Evolutionary conservation across 1,284 basidiomycete genomes (phyloP).

Genomic region (Kwoniella shivajii): DNA sequence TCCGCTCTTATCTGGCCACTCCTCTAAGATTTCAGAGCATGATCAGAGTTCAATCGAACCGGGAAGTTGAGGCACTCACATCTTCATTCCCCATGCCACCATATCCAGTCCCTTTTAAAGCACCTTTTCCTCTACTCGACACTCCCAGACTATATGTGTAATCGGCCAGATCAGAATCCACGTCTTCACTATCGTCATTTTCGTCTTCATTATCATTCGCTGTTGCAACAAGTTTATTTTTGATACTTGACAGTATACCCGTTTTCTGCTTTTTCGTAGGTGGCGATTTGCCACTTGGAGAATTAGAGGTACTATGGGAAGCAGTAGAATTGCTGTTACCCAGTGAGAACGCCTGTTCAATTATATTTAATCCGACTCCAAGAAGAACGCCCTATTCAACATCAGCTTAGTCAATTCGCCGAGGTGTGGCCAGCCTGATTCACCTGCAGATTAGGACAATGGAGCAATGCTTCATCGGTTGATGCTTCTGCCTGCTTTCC

Average conservation of each 20-base stretch:
- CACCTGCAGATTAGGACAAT: constrained; percentile 74
- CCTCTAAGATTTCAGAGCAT: constrained; percentile 57
- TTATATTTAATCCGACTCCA: constrained; percentile 71
- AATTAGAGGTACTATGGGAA: not conserved
- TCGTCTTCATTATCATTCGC: constrained; percentile 38
- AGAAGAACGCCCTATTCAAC: constrained; percentile 69
- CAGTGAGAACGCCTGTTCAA: constrained; percentile 34
- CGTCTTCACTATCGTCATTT: too few species aligned
- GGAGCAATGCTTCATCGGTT: constrained; percentile 60
- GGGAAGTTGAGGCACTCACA: constrained; percentile 62
- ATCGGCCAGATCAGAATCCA: constrained; percentile 58
- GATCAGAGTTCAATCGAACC: not conserved
- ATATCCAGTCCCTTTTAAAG: constrained; percentile 73
- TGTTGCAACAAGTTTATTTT: not conserved
- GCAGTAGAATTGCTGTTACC: not conserved
- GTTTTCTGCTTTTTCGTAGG: constrained; percentile 57
- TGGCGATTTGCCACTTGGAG: constrained; percentile 33
- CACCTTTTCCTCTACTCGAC: constrained; percentile 29
- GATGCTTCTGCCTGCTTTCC: not conserved
- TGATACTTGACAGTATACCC: not conserved
- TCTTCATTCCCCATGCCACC: constrained; percentile 77
- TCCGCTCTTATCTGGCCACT: constrained; percentile 75
- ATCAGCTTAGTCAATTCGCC: not conserved
- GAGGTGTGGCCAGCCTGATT: not conserved
- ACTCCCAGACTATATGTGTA: constrained; percentile 34